Evolutionary conservation across 768 basidiomycete genomes (phyloP), one percentile per base, ranked within the genome.

Genomic region (Vishniacozyma victoriae): DNA sequence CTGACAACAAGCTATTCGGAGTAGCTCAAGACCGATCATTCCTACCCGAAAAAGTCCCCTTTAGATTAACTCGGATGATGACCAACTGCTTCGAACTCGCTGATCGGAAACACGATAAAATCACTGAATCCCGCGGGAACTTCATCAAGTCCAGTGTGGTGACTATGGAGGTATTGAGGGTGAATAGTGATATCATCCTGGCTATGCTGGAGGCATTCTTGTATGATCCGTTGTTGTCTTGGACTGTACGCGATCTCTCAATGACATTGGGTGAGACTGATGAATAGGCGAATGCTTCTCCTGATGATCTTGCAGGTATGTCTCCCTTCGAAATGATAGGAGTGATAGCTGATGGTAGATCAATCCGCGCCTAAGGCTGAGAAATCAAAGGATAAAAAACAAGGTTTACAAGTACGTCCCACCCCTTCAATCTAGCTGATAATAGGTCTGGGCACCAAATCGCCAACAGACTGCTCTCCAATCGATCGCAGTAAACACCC

Each of bases 151-250:
- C 70, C 16, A 69, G 65, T 26, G 55, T 71, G 11, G 52, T 68
- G 11, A 65, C 70, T 15, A 64, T 75, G 68, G 49, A 55, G 11
- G 64, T 74, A 15, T 46, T 74, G 41, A 47, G 72, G 13, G 65
- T 71, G 16, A 71, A 68, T 54, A 55, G 64, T 39, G 69, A 71
- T 29, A 69, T 60, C 19, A 50, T 75, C 24, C 52, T 74, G 39
- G 72, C 73, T 0, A 68, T 75, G 53, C 62, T 75, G 11, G 71
- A 72, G 48, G 72, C 74, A 0, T 75, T 74, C 60, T 55, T 74
- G 16, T 70, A 73, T 48, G 74, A 75, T 52, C 74, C 74, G 7
- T 51, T 75, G 18, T 52, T 72, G 1, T 60, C 64, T 14, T 72
- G 70, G 70, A 64, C 60, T 20, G 62, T 59, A 24, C 41, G 57